Evolutionary conservation across 2,329 filamentous ascomycete genomes (phyloP).

Genomic region (Cladosporium velox): DNA sequence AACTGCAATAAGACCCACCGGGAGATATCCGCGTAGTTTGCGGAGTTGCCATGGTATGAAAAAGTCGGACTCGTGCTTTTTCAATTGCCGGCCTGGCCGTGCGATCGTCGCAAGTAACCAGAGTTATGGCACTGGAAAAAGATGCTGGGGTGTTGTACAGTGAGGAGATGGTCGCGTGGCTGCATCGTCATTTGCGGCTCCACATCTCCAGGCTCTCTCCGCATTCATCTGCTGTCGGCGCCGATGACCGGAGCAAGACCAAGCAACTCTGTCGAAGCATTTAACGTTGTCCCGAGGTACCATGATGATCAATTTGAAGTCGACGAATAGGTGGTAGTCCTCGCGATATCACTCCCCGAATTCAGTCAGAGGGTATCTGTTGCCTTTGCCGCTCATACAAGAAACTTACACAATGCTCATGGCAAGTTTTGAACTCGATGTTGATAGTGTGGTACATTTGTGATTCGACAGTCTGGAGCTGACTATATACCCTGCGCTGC

Average conservation of each 20-base stretch:
- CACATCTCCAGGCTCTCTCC: slow-evolving; percentile 13
- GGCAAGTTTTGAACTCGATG: too few species aligned
- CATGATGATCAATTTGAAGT: neutral
- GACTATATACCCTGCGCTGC: neutral
- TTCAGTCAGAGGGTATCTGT: neutral
- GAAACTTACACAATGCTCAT: too few species aligned
- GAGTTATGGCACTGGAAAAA: neutral
- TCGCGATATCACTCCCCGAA: neutral
- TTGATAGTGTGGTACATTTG: neutral
- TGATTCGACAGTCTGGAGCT: neutral
- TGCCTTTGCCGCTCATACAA: neutral
- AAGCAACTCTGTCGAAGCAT: neutral
- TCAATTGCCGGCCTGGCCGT: neutral
- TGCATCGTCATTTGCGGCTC: neutral
- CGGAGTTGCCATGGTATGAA: neutral
- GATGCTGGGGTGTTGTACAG: neutral
- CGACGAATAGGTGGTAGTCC: too few species aligned
- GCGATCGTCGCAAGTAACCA: neutral
- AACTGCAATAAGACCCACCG: neutral
- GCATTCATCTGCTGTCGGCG: slow-evolving; percentile 5
- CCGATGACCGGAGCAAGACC: slow-evolving; percentile 3
- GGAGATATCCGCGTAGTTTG: neutral
- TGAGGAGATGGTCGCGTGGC: slow-evolving; percentile 7
- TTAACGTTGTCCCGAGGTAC: neutral
- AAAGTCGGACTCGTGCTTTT: neutral